Percentiles rank a stretch among this genome's conserved stretches.
Conservation (phyloP, 352 stramenopile genomes). For the Pythium aphanidermatum region DNA sequence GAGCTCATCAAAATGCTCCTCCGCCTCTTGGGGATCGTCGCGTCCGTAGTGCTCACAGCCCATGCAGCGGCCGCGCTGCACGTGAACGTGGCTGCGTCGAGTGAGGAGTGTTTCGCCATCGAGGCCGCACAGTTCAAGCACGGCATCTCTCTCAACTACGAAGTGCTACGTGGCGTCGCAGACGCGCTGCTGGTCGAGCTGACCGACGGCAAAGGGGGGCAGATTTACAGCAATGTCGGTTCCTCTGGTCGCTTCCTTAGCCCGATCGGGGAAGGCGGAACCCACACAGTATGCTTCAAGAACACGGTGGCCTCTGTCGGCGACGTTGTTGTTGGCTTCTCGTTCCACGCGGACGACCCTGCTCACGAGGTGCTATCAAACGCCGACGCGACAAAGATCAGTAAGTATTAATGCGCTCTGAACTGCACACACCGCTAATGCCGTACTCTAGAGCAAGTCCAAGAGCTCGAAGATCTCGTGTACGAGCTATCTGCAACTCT, state of each 20-base stretch:
- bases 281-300: conserved; percentile 72
- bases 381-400: conserved; percentile 84
- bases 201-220: conserved; percentile 44
- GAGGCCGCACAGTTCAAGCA: conserved; percentile 69
- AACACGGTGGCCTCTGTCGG: conserved; percentile 51
- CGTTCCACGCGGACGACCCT: conserved; percentile 81
- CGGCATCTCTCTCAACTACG: conserved; percentile 85
- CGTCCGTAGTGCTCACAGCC: conserved; percentile 9
- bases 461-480: conserved; percentile 82
- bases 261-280: conserved; percentile 45
- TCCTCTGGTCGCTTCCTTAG: conserved; percentile 48
- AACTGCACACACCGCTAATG: no score
- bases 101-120: conserved; percentile 67
- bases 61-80: conserved; percentile 30
- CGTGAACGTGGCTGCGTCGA: conserved; percentile 32
- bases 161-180: conserved; percentile 63
- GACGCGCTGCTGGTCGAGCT: conserved; percentile 66
- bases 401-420: conserved; percentile 30
- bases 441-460: conserved; percentile 69
- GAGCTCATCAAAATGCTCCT: no score
- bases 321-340: conserved; percentile 80
- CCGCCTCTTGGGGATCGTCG: conserved; percentile 16
- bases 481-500: conserved; percentile 82
- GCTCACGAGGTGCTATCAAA: conserved; percentile 85
- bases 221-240: conserved; percentile 52